Conservation (phyloP, 2,329 filamentous ascomycete genomes). For the Colletotrichum filicis region DNA sequence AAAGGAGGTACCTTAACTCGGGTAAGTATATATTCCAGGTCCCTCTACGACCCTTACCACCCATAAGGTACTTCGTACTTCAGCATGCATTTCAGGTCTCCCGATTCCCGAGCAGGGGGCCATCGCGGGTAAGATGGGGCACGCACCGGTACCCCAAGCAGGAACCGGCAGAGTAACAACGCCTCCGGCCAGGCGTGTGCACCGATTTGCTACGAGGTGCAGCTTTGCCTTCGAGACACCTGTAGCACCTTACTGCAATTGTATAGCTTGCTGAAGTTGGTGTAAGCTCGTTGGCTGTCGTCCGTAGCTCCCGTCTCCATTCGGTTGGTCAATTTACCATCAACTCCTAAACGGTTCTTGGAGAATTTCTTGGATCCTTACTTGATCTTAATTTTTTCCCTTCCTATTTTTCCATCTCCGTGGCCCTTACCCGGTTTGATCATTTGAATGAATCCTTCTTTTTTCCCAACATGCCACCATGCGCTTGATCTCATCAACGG, state of each 20-base stretch:
- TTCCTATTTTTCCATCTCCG: neutral
- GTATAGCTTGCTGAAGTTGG: neutral
- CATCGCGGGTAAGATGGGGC: constrained; percentile 15
- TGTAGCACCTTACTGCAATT: neutral
- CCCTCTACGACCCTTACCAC: too few species aligned
- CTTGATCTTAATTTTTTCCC: constrained; percentile 4
- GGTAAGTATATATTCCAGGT: too few species aligned
- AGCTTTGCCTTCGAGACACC: too few species aligned
- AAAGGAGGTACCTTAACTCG: too few species aligned
- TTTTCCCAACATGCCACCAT: neutral
- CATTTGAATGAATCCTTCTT: neutral
- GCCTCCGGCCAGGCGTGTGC: neutral
- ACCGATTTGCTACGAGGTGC: neutral
- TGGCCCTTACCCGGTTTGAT: too few species aligned
- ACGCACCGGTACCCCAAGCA: constrained; percentile 2
- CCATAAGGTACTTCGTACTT: too few species aligned
- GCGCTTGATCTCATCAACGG: constrained; percentile 3
- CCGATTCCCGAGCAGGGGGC: neutral
- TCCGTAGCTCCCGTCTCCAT: neutral
- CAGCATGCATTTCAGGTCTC: neutral
- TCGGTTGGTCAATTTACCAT: neutral
- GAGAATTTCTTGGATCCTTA: neutral
- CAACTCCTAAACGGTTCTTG: neutral
- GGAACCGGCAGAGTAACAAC: neutral
- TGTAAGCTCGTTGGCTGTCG: neutral